Base-by-base conservation (phyloP, 2,329 filamentous ascomycete genomes). In the Rosellinia necatrix region DNA sequence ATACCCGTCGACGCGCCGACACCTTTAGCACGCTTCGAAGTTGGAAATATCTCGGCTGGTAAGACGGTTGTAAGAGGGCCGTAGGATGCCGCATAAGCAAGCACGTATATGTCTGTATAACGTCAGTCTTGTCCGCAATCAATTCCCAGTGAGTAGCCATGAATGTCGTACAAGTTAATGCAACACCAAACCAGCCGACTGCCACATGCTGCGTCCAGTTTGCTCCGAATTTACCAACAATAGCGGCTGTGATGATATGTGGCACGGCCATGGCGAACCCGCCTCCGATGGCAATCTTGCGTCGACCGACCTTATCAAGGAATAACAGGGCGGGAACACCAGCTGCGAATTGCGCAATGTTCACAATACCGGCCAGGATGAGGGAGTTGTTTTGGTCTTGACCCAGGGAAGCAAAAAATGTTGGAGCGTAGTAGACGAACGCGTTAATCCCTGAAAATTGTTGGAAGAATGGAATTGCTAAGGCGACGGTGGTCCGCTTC, bases 391-490 rank as follows among this genome's bases (percentile, higher is more conserved):
- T 46, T 84, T 73, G 68, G 47, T 74, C 66, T 22, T 79, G 65
- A 6, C 76, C 76, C 70, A 80, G 77, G 2, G 73, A 75, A 15
- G 71, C 61, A 59, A 81, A 81, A 0, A 81, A 67, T 0, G 73
- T 78, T 0, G 77, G 78, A 0, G 74, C 74, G 34, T 30, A 40
- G 21, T 40, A 17, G 13, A 29, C 17, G n/a, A 49, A 49, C 15
- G 34, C 79, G 54, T 81, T 81, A 61, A 81, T 78, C 0, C 78
- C 78, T 4, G 75, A 71, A 41, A 81, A 79, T 59, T 60, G 81
- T 53, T 85, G 81, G 66, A 84, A 85, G 64, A 85, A 84, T 74
- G 81, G 80, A 12, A 85, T 64, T 0, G 76, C 74, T 6, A 78
- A 69, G 19, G 80, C 83, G 15, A 84, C 72, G 42, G 68, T 59